Conservation (phyloP, 176 grass and related monocot species). For the Cenchrus americanus region DNA sequence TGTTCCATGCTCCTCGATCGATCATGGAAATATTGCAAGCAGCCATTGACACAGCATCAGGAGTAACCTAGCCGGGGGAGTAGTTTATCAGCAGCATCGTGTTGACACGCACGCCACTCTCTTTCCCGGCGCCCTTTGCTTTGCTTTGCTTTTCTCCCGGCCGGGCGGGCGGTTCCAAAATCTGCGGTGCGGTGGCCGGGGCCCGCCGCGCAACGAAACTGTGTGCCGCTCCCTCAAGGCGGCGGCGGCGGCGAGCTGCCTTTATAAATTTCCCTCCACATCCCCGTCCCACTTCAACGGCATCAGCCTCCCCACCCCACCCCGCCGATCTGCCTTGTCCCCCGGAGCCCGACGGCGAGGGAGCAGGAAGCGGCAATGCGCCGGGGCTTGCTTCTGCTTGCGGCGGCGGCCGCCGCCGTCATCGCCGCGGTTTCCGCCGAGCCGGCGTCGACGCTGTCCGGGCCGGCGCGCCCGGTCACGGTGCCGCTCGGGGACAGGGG, state of each 20-base stretch:
- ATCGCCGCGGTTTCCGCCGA: not conserved
- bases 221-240: not conserved
- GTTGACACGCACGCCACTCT: not conserved
- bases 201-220: not conserved
- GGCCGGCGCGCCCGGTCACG: constrained; percentile 60
- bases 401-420: not conserved
- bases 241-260: too few relatives aligned
- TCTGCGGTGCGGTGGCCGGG: not conserved
- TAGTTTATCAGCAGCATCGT: not conserved
- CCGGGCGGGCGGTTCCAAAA: not conserved
- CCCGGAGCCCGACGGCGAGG: not conserved
- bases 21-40: too few relatives aligned
- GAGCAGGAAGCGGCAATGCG: constrained; percentile 14
- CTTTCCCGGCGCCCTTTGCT: too few relatives aligned
- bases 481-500: constrained; percentile 52
- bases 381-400: not conserved
- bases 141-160: too few relatives aligned
- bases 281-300: not conserved
- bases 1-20: too few relatives aligned
- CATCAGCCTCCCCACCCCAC: not conserved
- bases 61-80: too few relatives aligned
- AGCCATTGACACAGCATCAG: too few relatives aligned
- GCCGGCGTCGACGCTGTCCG: constrained; percentile 60
- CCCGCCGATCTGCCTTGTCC: not conserved
- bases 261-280: constrained; percentile 35